Conservation (phyloP, 75 land plant genomes). For the Cryptomeria japonica region DNA sequence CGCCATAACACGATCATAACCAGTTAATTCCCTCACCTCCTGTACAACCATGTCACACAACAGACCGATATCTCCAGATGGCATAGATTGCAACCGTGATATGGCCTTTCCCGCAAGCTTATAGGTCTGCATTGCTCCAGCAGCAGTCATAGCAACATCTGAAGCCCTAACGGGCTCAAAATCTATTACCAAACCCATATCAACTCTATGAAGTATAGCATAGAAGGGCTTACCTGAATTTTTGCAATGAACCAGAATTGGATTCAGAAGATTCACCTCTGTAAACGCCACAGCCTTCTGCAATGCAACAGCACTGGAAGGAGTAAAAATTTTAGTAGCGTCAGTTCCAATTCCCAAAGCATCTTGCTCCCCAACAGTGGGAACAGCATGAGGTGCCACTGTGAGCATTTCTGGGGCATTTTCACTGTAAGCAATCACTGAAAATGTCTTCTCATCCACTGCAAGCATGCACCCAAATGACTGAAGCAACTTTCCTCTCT, state of each 20-base stretch:
- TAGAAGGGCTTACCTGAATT: slow-evolving; percentile 81
- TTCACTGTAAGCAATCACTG: slow-evolving; percentile 79
- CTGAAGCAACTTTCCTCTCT: slow-evolving; percentile 77
- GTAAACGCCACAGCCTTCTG: slow-evolving; percentile 60
- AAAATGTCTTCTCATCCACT: slow-evolving; percentile 58
- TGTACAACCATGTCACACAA: slow-evolving; percentile 80
- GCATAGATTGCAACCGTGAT: slow-evolving; percentile 64
- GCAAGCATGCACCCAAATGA: slow-evolving; percentile 94
- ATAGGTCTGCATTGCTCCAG: slow-evolving; percentile 71
- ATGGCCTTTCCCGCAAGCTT: slow-evolving; percentile 84
- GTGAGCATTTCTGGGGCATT: slow-evolving; percentile 93
- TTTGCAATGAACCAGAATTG: slow-evolving; percentile 58
- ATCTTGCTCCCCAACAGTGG: slow-evolving; percentile 71
- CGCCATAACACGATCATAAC: slow-evolving; percentile 90
- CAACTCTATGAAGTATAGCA: slow-evolving; percentile 73
- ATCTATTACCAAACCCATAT: slow-evolving; percentile 71
- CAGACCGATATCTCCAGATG: slow-evolving; percentile 65
- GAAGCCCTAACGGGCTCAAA: slow-evolving; percentile 71
- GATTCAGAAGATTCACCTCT: slow-evolving; percentile 67
- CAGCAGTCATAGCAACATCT: slow-evolving; percentile 58
- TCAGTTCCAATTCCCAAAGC: slow-evolving; percentile 66
- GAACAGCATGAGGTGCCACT: slow-evolving; percentile 74
- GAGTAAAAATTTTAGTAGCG: slow-evolving; percentile 54
- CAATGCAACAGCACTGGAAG: slow-evolving; percentile 56
- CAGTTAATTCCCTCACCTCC: slow-evolving; percentile 78